Evolutionary conservation across 495 filamentous ascomycete species (phyloP).

Genomic region (Lindgomyces ingoldianus): DNA sequence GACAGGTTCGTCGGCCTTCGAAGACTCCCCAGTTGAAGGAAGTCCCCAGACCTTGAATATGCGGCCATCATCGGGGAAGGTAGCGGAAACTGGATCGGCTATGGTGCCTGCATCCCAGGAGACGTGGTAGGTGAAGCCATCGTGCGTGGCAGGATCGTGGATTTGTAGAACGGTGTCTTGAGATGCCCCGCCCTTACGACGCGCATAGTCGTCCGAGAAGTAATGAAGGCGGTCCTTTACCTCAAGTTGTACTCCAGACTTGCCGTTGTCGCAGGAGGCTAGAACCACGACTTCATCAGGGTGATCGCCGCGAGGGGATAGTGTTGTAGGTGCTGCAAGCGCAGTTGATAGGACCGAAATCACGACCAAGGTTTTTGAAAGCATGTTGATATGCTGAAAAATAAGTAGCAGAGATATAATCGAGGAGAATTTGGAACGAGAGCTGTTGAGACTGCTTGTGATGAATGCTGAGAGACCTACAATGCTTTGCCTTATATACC

Average conservation of each 20-base stretch:
- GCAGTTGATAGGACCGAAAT: too few relatives aligned
- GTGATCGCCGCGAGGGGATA: background rate
- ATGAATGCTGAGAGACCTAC: too few relatives aligned
- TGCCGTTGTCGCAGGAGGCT: background rate
- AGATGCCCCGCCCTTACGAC: background rate
- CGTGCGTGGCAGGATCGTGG: background rate
- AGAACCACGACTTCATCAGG: conserved; percentile 1
- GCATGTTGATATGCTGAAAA: too few relatives aligned
- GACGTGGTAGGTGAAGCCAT: background rate
- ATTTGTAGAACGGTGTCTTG: background rate
- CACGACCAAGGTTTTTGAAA: too few relatives aligned
- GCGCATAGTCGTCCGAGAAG: background rate
- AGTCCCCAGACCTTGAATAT: conserved; percentile 2
- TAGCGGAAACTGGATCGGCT: background rate
- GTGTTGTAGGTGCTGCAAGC: too few relatives aligned
- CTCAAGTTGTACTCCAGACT: background rate
- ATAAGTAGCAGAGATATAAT: too few relatives aligned
- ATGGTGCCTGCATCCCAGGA: background rate
- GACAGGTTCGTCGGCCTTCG: background rate
- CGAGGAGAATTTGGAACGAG: too few relatives aligned
- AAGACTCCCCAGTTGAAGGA: background rate
- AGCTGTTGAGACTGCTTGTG: too few relatives aligned
- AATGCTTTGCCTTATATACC: too few relatives aligned
- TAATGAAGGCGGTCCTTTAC: background rate
- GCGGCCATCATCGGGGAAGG: background rate